Conservation (phyloP, 2,329 filamentous ascomycete species). For the Exophiala lecanii-corni region DNA sequence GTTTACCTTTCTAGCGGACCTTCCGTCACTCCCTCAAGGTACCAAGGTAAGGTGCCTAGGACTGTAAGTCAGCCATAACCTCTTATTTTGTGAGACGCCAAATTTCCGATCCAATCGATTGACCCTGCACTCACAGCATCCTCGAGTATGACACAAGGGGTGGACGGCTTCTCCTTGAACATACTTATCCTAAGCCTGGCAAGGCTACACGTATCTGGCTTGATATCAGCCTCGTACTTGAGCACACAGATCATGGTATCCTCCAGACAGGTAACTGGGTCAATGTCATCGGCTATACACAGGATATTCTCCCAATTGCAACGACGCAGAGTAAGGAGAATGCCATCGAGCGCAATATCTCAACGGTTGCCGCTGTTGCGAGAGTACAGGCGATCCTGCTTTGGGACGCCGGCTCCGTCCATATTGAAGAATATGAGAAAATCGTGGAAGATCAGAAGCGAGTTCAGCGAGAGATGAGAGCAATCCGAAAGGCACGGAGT, state of each 20-base stretch:
- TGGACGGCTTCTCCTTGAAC: constrained; percentile 63
- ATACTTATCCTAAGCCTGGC: constrained; percentile 53
- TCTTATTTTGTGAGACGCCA: too few species aligned
- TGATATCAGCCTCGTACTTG: constrained; percentile 67
- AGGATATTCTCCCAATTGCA: background rate
- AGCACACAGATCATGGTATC: constrained; percentile 58
- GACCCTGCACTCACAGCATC: constrained; percentile 55
- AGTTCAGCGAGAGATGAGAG: constrained; percentile 7
- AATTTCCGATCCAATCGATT: too few species aligned
- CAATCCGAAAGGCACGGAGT: background rate
- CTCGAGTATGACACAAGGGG: constrained; percentile 52
- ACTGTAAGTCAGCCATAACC: too few species aligned
- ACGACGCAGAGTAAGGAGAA: constrained; percentile 29
- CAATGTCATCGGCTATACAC: constrained; percentile 78
- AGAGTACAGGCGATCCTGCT: constrained; percentile 75
- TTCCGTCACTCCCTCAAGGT: constrained; percentile 49
- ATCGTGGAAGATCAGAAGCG: constrained; percentile 41
- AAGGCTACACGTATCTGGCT: constrained; percentile 52
- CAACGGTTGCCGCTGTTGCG: constrained; percentile 47
- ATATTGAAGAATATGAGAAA: constrained; percentile 66
- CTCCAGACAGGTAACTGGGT: constrained; percentile 72
- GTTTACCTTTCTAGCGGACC: constrained; percentile 60
- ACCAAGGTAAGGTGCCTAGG: constrained; percentile 90
- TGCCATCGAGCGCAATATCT: constrained; percentile 27
- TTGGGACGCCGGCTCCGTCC: constrained; percentile 70